phyloP scores from a whole-genome alignment of 805 yeast species.

The Metschnikowia cerradonensis region DNA sequence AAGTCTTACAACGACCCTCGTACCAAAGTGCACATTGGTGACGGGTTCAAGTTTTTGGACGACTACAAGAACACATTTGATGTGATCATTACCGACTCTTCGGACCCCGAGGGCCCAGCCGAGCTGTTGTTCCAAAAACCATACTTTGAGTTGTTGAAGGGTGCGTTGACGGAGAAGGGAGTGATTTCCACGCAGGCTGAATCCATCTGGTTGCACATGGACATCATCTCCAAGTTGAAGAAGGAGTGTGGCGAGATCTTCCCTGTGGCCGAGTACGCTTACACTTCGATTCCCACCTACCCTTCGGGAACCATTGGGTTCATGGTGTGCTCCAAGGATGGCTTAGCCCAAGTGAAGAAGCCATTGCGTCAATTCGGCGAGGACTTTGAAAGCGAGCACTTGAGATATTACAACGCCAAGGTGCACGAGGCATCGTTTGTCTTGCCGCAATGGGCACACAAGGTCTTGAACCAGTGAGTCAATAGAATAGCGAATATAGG shows the following conservation, averaged over 20 bases:
- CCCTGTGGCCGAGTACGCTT: slow-evolving; percentile 88
- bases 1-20: slow-evolving; percentile 82
- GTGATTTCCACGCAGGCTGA: slow-evolving; percentile 94
- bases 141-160: slow-evolving; percentile 77
- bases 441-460: slow-evolving; percentile 85
- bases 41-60: slow-evolving; percentile 93
- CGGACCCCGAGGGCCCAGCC: slow-evolving; percentile 99
- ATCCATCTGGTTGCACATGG: slow-evolving; percentile 88
- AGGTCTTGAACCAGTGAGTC: slow-evolving; percentile 30
- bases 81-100: slow-evolving; percentile 94
- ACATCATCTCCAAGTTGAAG: slow-evolving; percentile 77
- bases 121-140: slow-evolving; percentile 89
- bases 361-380: slow-evolving; percentile 66
- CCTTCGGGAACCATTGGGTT: slow-evolving; percentile 98
- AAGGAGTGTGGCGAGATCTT: slow-evolving; percentile 77
- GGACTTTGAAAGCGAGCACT: slow-evolving; percentile 58
- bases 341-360: slow-evolving; percentile 54
- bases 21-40: slow-evolving; percentile 87
- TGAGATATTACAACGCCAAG: slow-evolving; percentile 77
- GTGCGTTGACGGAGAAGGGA: slow-evolving; percentile 91
- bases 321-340: slow-evolving; percentile 88
- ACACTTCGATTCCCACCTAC: slow-evolving; percentile 92
- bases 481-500: not conserved
- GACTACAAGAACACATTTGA: slow-evolving; percentile 83
- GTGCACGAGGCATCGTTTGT: slow-evolving; percentile 88